These are phyloP conservation scores for Catharanthus roseus DNA, from an alignment of 257 asterid species.

Conservation along the genomic window DNA sequence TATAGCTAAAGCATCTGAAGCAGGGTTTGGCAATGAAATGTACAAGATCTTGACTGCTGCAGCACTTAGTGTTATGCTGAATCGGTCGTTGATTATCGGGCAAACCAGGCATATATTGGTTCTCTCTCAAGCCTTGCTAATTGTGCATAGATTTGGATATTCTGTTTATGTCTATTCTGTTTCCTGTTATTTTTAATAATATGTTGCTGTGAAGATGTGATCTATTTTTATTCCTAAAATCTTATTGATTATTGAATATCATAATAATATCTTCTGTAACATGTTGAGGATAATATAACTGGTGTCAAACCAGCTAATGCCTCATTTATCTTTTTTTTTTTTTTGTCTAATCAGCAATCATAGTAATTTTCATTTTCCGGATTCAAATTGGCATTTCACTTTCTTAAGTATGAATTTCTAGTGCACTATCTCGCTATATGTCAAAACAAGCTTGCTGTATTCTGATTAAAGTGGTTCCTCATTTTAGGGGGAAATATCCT, in stretches of 20 bases:
- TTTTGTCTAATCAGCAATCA: background rate
- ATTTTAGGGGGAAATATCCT: conserved; percentile 77
- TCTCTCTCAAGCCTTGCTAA: conserved; percentile 86
- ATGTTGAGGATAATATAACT: background rate
- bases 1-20: conserved; percentile 93
- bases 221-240: background rate
- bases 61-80: conserved; percentile 94
- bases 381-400: background rate
- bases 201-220: background rate
- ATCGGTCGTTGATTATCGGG: conserved; percentile 95
- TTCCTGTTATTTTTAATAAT: background rate
- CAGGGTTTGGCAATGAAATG: conserved; percentile 94
- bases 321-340: background rate
- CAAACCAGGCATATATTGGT: conserved; percentile 99
- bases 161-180: background rate
- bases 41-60: conserved; percentile 91
- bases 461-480: conserved; percentile 9
- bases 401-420: background rate
- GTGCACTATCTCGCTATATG: background rate
- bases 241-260: background rate
- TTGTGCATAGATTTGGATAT: conserved; percentile 2
- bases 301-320: background rate
- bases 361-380: too few relatives aligned
- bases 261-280: background rate
- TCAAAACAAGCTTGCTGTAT: background rate